Evolutionary conservation across 192 early-diverging fungal species (phyloP), one percentile per base, ranked within the genome.

Genomic region (Coemansia sp.): DNA sequence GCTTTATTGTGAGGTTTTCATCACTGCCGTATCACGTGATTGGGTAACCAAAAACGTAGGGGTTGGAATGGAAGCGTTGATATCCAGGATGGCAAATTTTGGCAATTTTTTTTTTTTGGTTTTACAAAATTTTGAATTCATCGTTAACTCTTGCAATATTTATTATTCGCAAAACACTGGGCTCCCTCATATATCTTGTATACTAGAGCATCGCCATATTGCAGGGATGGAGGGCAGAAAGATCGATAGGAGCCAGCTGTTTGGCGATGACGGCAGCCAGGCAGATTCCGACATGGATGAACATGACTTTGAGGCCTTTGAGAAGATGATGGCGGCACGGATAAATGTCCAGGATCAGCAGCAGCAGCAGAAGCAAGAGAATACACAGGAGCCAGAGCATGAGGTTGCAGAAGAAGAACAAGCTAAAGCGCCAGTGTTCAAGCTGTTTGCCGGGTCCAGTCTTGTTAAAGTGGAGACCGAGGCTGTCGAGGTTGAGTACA

Each of bases 291-390:
- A 61, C 13, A 38, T 42, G 11, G 68, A 74, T 40, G 43, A 65
- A 22, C 70, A 81, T 64, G 79, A 75, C 46, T 69, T 75, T 50
- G 79, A 63, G 19, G 46, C 58, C 23, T 81, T 72, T 38, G 79
- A 81, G 41, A 62, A 59, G 54, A 72, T 75, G 60, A 81, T 81
- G 79, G 70, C 66, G 54, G 54, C 69, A 25, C 69, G 70, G 7
- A 45, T 81, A 19, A 58, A 59, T 17, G 46, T 70, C 32, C 62
- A 25, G 20, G 45, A 20, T 14, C 29, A 35, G 48, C 10, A 22
- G 29, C 40, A 25, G 38, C 32, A 32, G 48, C 29, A 10, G 49
- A 15, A 53, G 15, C 2, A 45, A 20, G 7, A 38, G 0, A 9
- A 33, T 33, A 4, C 25, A 17, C 17, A 36, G 7, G 42, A 25